Conservation (phyloP, 2,329 filamentous ascomycete species). For the Colletotrichum falcatum region DNA sequence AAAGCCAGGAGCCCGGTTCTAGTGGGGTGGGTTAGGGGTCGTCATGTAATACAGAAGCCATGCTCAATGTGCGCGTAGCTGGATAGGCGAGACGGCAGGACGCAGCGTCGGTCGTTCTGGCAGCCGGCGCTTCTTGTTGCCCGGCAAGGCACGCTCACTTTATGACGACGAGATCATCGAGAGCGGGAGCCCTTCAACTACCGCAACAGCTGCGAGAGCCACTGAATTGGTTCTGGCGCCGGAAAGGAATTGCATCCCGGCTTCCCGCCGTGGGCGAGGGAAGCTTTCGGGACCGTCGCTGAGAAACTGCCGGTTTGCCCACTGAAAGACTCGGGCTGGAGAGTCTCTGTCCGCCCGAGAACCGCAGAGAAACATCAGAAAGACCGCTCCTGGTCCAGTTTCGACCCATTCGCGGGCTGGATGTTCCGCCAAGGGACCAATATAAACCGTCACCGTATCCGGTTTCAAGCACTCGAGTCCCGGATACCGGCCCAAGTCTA, state of each 20-base stretch:
- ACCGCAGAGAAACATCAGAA: background rate
- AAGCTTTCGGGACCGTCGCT: background rate
- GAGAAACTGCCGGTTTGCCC: background rate
- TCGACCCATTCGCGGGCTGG: too few species aligned
- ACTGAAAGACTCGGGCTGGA: background rate
- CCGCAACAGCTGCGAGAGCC: conserved; percentile 4
- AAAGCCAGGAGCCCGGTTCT: too few species aligned
- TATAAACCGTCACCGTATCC: background rate
- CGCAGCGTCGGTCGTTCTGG: conserved; percentile 14
- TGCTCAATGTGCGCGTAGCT: too few species aligned
- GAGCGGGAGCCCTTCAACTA: conserved; percentile 1
- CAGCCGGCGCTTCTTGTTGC: conserved; percentile 12
- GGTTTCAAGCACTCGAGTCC: too few species aligned
- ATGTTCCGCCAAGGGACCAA: too few species aligned
- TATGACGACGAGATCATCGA: conserved; percentile 15
- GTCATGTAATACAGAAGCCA: too few species aligned
- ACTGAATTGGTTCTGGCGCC: background rate
- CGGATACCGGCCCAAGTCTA: background rate
- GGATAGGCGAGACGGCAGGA: too few species aligned
- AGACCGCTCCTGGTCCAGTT: background rate
- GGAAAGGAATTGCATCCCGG: background rate
- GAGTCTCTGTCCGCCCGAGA: background rate
- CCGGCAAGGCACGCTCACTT: conserved; percentile 9
- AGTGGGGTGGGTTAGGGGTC: too few species aligned
- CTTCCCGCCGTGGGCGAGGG: too few species aligned